Base-by-base conservation (phyloP, 805 yeast species). In the Barnettozyma salicaria region DNA sequence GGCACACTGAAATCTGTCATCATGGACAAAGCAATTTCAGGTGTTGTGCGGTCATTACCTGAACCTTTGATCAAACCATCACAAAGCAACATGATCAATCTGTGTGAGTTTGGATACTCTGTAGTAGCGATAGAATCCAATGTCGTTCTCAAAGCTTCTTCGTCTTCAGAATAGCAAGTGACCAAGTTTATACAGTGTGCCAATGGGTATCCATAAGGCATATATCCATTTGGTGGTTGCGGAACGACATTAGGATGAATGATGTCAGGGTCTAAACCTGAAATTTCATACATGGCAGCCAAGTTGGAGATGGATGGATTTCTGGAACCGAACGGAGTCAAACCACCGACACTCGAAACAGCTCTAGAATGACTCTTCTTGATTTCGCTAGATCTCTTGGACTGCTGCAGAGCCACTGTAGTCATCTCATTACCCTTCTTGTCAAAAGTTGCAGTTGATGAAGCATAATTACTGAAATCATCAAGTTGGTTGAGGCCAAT, bases 31-130 rank as follows among this genome's bases (percentile, higher is more conserved):
- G 80, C 88, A 51, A 89, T 82, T 17, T 92, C 98, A 0, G 97
- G 96, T 0, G 98, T 92, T 2, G 88, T 70, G 55, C 61, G 56
- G 38, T 79, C 89, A 60, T 90, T 90, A 32, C 97, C 97, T 16
- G 95, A 79, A 47, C 98, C 98, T 53, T 90, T 89, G 49, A 92
- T 80, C 24, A 90, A 49, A 49, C 98, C 98, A 64, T 92, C 98
- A 68, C 97, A 90, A 11, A 90, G 72, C 27, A 89, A 77, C 36
- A 88, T 64, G 27, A 92, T 68, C 44, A 92, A 65, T 58, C 90
- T 92, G 61, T 92, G 97, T 4, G 96, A 85, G 58, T 88, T 89
- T 39, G 97, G 97, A 59, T 83, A 92, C 46, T 87, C 95, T 1
- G 97, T 87, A 1, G 96, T 86, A n/a, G 95, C 85, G 35, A 92